phyloP scores from a whole-genome alignment of 2,329 filamentous ascomycete species.

The Claviceps maximensis region DNA sequence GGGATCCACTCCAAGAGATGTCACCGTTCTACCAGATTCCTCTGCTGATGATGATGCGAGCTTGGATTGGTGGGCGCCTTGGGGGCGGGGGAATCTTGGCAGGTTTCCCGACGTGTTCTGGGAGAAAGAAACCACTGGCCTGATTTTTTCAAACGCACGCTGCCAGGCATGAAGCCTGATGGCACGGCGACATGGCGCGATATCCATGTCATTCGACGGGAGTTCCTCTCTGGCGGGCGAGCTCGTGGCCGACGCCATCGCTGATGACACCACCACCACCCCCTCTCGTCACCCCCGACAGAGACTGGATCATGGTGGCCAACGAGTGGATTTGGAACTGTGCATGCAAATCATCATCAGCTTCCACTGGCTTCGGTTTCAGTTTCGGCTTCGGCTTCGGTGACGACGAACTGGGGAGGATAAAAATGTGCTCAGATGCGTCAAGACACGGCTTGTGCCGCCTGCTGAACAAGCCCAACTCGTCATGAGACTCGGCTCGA shows the following conservation, averaged over 20 bases:
- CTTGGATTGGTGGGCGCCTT: slow-evolving; percentile 42
- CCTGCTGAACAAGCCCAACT: slow-evolving; percentile 28
- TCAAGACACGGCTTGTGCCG: slow-evolving; percentile 40
- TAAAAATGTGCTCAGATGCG: slow-evolving; percentile 28
- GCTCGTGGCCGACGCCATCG: slow-evolving; percentile 42
- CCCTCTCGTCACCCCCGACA: too few species aligned
- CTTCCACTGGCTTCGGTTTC: slow-evolving; percentile 19
- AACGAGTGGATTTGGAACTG: slow-evolving; percentile 13
- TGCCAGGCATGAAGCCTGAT: slow-evolving; percentile 30
- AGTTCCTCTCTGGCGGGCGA: slow-evolving; percentile 37
- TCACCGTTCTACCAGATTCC: slow-evolving; percentile 22
- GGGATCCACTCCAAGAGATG: slow-evolving; percentile 30
- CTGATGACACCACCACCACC: too few species aligned
- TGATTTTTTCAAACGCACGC: slow-evolving; percentile 25
- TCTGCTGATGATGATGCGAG: slow-evolving; percentile 11
- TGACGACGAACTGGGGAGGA: not conserved
- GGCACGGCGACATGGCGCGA: slow-evolving; percentile 39
- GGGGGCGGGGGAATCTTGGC: slow-evolving; percentile 29
- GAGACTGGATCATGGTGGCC: slow-evolving; percentile 39
- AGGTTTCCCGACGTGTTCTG: slow-evolving; percentile 24
- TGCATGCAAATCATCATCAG: slow-evolving; percentile 34
- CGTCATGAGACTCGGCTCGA: not conserved
- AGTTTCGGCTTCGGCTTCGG: not conserved
- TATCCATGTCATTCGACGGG: slow-evolving; percentile 37
- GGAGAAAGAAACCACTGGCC: slow-evolving; percentile 18